Evolutionary conservation across 2,329 filamentous ascomycete species (phyloP).

Genomic region (Orbilia brochopaga): DNA sequence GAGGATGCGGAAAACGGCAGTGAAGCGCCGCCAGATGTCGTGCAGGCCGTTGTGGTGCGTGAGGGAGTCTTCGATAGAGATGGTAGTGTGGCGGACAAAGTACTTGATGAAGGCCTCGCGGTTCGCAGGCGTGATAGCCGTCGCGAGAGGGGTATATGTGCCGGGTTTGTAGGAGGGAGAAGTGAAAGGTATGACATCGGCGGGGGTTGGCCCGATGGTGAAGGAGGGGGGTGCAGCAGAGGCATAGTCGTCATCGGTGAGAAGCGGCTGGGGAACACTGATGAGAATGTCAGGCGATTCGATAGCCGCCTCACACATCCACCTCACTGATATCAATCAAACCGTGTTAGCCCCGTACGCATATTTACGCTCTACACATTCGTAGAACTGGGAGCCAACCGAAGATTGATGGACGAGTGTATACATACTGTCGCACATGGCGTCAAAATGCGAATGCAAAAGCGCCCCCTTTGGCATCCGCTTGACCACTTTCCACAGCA

Average conservation of each 20-base stretch:
- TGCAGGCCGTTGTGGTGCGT: constrained; percentile 83
- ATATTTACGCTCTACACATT: too few relatives aligned
- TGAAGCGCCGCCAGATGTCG: constrained; percentile 84
- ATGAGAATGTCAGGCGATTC: constrained; percentile 72
- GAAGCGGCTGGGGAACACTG: constrained; percentile 37
- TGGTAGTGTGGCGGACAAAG: constrained; percentile 45
- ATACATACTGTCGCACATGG: constrained; percentile 74
- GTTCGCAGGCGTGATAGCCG: constrained; percentile 39
- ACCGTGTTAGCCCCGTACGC: too few relatives aligned
- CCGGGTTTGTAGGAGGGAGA: constrained; percentile 57
- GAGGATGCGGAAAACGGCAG: constrained; percentile 74
- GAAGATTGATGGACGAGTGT: background rate
- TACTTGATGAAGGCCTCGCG: constrained; percentile 47
- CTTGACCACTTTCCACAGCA: constrained; percentile 82
- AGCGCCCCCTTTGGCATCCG: constrained; percentile 87
- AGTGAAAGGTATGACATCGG: constrained; percentile 35
- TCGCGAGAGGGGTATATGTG: constrained; percentile 65
- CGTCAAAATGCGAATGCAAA: constrained; percentile 85
- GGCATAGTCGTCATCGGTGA: constrained; percentile 62
- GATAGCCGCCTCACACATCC: constrained; percentile 74
- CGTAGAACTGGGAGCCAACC: too few relatives aligned
- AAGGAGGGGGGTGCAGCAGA: constrained; percentile 61
- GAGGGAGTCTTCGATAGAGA: constrained; percentile 69
- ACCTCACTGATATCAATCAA: constrained; percentile 65
- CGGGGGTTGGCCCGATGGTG: constrained; percentile 50